Conservation (phyloP, 2,329 filamentous ascomycete species). For the Paracorniculantispora psalliotae region DNA sequence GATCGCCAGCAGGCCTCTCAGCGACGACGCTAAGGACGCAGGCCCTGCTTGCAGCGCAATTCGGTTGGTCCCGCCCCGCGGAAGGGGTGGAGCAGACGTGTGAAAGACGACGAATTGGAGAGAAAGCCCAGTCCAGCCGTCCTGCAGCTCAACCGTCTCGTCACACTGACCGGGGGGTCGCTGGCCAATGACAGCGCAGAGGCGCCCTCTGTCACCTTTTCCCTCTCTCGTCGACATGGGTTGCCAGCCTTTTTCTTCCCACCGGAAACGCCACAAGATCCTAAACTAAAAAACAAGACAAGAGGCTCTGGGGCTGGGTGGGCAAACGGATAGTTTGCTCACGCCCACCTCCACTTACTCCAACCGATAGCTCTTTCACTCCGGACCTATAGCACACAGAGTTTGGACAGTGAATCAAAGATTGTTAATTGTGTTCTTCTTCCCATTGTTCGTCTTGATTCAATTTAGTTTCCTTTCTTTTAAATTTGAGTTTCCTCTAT, state of each 20-base stretch:
- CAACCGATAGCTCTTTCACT: not conserved
- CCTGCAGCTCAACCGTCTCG: conserved; percentile 10
- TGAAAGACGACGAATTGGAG: not conserved
- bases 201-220: not conserved
- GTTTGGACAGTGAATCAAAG: not conserved
- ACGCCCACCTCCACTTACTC: not conserved
- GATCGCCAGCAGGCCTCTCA: conserved; percentile 12
- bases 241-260: not conserved
- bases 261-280: not conserved
- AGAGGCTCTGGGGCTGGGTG: not conserved
- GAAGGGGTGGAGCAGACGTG: conserved; percentile 18
- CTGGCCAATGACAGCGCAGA: not conserved
- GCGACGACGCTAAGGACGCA: not conserved
- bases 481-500: not conserved
- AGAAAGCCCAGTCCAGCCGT: not conserved
- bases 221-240: not conserved
- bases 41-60: not conserved
- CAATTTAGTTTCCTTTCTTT: not conserved
- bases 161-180: not conserved
- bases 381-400: not conserved
- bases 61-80: conserved; percentile 38
- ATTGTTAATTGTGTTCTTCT: not conserved
- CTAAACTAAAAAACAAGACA: not conserved
- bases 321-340: not conserved
- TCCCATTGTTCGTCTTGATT: not conserved